Base-by-base conservation (phyloP, 805 yeast genomes). In the Cyberlindnera mrakii region DNA sequence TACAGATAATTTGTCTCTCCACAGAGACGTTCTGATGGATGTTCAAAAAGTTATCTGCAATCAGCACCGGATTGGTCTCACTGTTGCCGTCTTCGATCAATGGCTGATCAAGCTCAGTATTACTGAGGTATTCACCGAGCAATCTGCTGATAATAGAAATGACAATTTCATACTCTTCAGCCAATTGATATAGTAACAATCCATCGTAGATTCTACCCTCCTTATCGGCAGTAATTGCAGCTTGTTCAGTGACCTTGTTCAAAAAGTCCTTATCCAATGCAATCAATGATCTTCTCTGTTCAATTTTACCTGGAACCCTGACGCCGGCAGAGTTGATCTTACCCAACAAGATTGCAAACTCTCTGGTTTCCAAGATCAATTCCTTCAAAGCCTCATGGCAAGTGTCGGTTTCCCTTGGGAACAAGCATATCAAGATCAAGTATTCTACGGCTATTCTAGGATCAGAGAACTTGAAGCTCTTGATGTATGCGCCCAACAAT, bases 381-480 rank as follows among this genome's bases (percentile, higher is more conserved):
- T 90, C 96, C 51, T 89, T 75, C 37, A 93, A 67, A 0, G 95
- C 82, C 52, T 85, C 90, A 55, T 85, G 89, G 48, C 86, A 79
- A 35, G 82, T 66, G 34, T 72, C 66, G 3, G 72, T 63, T 48
- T 81, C 83, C 19, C 60, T 63, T 11, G 56, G 67, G 49, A 70
- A 65, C 52, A 88, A 54, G 38, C 86, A 81, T 23, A 89, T 80
- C 52, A 85, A 67, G 20, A 85, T 72, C 41, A 91, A 65, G 58
- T 93, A 93, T 60, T 91, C 96, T n/a, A 86, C 85, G 0, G 97
- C 97, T 44, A 84, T 86, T 54, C 82, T 77, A 19, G 98, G 95
- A 64, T 89, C 95, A 33, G 91, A 77, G 45, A 78, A 77, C 54
- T 89, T 82, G 70, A 93, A 91, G 15, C 82, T 77, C 48, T 89